Percentiles rank a stretch among this genome's conserved stretches.
Conservation (phyloP, 257 asterid genomes). For the Verbena officinalis region DNA sequence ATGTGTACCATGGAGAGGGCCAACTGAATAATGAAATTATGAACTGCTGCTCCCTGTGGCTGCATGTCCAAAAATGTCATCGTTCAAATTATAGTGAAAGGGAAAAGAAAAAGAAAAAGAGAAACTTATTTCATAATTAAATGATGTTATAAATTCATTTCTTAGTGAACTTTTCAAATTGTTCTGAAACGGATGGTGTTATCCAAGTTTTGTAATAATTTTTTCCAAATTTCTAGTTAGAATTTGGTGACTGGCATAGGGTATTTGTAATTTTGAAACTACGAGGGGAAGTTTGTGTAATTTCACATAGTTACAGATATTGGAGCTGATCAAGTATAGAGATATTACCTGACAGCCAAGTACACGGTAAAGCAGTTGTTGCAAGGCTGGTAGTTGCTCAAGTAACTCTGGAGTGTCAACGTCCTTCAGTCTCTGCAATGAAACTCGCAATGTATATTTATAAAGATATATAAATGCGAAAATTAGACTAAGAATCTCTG, state of each 20-base stretch:
- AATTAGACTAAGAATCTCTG: background rate
- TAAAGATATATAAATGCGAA: conserved; percentile 4
- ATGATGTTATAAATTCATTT: no score
- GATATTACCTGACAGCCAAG: conserved; percentile 84
- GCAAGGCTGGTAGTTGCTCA: conserved; percentile 85
- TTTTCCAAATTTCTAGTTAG: no score
- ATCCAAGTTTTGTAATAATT: no score
- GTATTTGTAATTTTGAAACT: no score
- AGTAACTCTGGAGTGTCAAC: conserved; percentile 79
- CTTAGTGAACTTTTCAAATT: no score
- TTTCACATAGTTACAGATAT: no score
- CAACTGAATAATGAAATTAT: conserved; percentile 79
- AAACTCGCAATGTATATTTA: conserved; percentile 19
- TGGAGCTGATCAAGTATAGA: background rate
- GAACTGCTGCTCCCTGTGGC: conserved; percentile 98
- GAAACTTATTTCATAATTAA: no score
- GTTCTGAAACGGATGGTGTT: no score
- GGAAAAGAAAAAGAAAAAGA: background rate
- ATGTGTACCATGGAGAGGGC: conserved; percentile 86
- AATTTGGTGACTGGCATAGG: no score
- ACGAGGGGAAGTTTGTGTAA: no score
- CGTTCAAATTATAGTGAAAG: conserved; percentile 15
- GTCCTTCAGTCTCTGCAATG: conserved; percentile 83
- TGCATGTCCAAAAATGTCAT: conserved; percentile 43
- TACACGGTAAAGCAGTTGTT: conserved; percentile 82